Percentiles rank a stretch among this genome's conserved stretches.
Evolutionary conservation across 768 basidiomycete genomes (phyloP).

Genomic region (Cubamyces sp.): DNA sequence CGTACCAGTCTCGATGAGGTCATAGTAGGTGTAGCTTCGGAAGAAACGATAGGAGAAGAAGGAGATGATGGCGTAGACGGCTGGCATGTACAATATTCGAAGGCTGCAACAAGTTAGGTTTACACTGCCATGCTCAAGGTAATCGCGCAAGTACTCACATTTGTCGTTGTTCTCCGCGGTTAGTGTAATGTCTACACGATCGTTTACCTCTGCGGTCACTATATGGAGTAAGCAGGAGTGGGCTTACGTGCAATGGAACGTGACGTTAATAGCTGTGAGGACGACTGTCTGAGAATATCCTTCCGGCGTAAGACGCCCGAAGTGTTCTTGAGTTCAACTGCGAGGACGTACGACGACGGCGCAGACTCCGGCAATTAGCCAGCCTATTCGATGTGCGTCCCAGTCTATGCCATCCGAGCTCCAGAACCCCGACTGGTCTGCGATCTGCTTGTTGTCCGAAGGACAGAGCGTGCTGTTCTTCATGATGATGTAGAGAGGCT

Average conservation of each 20-base stretch:
- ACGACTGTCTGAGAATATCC: conserved; percentile 53
- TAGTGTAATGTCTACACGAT: conserved; percentile 66
- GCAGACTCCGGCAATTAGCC: conserved; percentile 71
- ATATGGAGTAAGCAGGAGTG: neutral
- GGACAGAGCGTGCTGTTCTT: conserved; percentile 45
- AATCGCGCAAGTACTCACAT: conserved; percentile 49
- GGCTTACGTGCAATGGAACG: conserved; percentile 66
- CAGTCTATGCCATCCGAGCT: conserved; percentile 53
- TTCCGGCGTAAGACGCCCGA: neutral
- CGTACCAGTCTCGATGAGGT: conserved; percentile 54
- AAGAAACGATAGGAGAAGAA: conserved; percentile 89
- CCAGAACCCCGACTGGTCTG: conserved; percentile 73
- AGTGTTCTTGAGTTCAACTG: neutral
- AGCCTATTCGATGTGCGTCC: conserved; percentile 70
- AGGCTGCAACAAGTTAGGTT: conserved; percentile 44
- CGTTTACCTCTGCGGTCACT: neutral
- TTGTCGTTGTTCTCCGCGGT: conserved; percentile 76
- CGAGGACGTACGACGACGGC: conserved; percentile 52
- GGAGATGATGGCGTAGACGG: conserved; percentile 78
- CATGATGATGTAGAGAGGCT: neutral
- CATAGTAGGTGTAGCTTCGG: conserved; percentile 72
- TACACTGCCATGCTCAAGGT: neutral
- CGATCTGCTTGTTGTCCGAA: conserved; percentile 48
- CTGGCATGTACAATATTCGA: conserved; percentile 86
- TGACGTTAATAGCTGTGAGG: conserved; percentile 58